phyloP scores from a whole-genome alignment of 2,329 filamentous ascomycete genomes.

The Alternaria gaisen region DNA sequence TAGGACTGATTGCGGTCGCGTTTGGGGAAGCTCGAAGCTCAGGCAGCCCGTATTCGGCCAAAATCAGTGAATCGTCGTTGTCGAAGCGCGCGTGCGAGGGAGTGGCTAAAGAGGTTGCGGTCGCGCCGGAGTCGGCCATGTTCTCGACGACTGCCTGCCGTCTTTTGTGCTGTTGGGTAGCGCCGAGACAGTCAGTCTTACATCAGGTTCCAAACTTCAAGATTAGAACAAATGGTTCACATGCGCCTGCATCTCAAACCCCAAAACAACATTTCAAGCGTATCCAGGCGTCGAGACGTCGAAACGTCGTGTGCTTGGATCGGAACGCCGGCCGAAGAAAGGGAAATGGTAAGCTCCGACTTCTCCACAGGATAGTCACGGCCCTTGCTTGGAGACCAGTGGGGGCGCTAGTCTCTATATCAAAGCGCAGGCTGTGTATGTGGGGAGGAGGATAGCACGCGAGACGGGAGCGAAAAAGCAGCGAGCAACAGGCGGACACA shows the following conservation, averaged over 20 bases:
- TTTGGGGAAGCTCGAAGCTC: slow-evolving; percentile 41
- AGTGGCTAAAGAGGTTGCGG: slow-evolving; percentile 40
- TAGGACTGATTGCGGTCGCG: slow-evolving; percentile 33
- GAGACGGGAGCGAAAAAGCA: slow-evolving; percentile 8
- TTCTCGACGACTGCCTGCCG: slow-evolving; percentile 33
- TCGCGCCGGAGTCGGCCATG: slow-evolving; percentile 42
- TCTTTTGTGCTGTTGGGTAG: slow-evolving; percentile 21
- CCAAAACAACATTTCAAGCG: slow-evolving; percentile 13
- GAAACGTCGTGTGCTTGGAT: slow-evolving; percentile 18
- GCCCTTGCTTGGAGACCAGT: slow-evolving; percentile 18
- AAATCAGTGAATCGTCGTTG: slow-evolving; percentile 46
- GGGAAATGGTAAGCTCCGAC: slow-evolving; percentile 21
- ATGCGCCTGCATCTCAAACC: slow-evolving; percentile 1
- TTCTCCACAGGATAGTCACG: slow-evolving; percentile 25
- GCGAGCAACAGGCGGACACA: background rate
- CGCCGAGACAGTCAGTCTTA: slow-evolving; percentile 23
- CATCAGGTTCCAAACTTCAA: slow-evolving; percentile 28
- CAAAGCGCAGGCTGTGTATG: slow-evolving; percentile 18
- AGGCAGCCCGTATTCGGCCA: slow-evolving; percentile 48
- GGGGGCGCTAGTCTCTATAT: slow-evolving; percentile 28
- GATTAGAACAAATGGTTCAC: slow-evolving; percentile 8
- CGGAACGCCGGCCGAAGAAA: slow-evolving; percentile 19
- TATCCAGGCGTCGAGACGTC: slow-evolving; percentile 7
- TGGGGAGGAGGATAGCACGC: slow-evolving; percentile 26
- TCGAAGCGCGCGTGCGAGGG: slow-evolving; percentile 40